Conservation (phyloP, 78 protist genomes). For the Polysphondylium violaceum region DNA sequence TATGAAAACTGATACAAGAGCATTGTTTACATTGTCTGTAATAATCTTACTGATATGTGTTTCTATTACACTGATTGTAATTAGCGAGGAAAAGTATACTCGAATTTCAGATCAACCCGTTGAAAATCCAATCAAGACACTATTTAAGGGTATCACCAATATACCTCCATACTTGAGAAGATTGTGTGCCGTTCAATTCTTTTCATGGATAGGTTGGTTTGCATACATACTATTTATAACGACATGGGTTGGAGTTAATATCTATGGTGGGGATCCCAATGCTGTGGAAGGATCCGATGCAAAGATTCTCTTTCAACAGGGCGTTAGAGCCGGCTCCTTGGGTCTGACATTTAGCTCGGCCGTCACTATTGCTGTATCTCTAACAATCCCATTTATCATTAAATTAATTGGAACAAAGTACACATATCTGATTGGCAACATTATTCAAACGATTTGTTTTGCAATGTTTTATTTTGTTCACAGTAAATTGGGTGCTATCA, state of each 20-base stretch:
- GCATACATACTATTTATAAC: slow-evolving; percentile 65
- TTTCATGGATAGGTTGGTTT: slow-evolving; percentile 87
- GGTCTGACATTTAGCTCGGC: slow-evolving; percentile 43
- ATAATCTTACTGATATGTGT: slow-evolving; percentile 44
- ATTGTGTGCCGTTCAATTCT: slow-evolving; percentile 76
- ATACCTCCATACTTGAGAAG: slow-evolving; percentile 57
- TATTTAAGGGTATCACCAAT: slow-evolving; percentile 40
- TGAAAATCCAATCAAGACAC: slow-evolving; percentile 35
- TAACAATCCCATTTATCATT: slow-evolving; percentile 28
- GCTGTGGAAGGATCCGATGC: slow-evolving; percentile 56
- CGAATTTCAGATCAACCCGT: not conserved
- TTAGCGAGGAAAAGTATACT: slow-evolving; percentile 29
- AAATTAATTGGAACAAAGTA: slow-evolving; percentile 8
- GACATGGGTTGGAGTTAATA: slow-evolving; percentile 82
- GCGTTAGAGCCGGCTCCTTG: slow-evolving; percentile 70
- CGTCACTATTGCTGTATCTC: slow-evolving; percentile 19
- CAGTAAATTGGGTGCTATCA: not conserved
- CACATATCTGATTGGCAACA: slow-evolving; percentile 28
- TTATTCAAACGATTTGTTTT: slow-evolving; percentile 36
- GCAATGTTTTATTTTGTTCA: slow-evolving; percentile 13
- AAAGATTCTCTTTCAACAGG: slow-evolving; percentile 31
- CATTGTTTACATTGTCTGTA: slow-evolving; percentile 64
- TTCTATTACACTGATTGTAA: slow-evolving; percentile 8
- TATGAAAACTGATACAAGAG: slow-evolving; percentile 49
- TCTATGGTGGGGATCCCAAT: slow-evolving; percentile 68